Percentiles rank a stretch among this genome's conserved stretches.
Conservation (phyloP, 805 yeast species). For the Starmerella apis region DNA sequence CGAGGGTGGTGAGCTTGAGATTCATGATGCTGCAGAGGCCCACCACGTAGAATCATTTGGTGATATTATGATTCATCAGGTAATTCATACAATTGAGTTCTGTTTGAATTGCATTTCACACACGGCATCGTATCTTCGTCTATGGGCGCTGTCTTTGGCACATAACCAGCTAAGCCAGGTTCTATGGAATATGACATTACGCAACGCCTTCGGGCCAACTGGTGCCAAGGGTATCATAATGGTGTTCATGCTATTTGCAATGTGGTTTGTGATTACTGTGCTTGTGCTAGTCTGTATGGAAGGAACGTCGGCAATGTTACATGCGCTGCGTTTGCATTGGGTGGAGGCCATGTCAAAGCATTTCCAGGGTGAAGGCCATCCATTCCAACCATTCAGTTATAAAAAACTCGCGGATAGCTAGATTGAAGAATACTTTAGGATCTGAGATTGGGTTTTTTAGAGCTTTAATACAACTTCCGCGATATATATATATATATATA, state of each 20-base stretch:
- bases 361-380: slow-evolving; percentile 92
- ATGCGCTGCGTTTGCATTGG: slow-evolving; percentile 95
- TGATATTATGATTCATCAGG: slow-evolving; percentile 92
- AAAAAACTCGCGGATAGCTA: neutral
- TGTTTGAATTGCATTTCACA: slow-evolving; percentile 95
- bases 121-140: slow-evolving; percentile 89
- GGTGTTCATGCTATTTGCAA: slow-evolving; percentile 70
- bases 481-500: too few species aligned
- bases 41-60: slow-evolving; percentile 58
- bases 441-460: too few species aligned
- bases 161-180: slow-evolving; percentile 92
- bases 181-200: slow-evolving; percentile 91
- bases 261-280: slow-evolving; percentile 92
- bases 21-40: slow-evolving; percentile 34
- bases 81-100: slow-evolving; percentile 93
- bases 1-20: slow-evolving; percentile 25
- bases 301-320: slow-evolving; percentile 98
- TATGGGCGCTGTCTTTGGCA: slow-evolving; percentile 95
- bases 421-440: too few species aligned
- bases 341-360: slow-evolving; percentile 98
- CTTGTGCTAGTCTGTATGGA: slow-evolving; percentile 93
- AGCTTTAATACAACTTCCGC: too few species aligned
- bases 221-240: slow-evolving; percentile 57
- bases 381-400: slow-evolving; percentile 77
- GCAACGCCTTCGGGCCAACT: slow-evolving; percentile 60